phyloP scores from a whole-genome alignment of 2,329 filamentous ascomycete genomes.

The Sporothrix schenckii region DNA sequence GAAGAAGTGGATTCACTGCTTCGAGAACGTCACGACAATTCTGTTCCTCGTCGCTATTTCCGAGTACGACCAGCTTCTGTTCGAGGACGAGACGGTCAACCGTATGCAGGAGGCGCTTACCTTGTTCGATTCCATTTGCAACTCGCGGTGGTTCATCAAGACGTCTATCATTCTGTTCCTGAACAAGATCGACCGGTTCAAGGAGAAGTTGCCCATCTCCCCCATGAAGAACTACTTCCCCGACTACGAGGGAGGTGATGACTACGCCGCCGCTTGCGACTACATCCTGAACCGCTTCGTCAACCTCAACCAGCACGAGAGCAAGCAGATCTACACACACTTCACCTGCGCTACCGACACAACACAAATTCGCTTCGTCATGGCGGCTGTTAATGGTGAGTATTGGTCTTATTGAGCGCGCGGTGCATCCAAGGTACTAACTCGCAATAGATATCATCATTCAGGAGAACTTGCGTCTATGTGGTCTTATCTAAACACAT shows the following conservation, averaged over 20 bases:
- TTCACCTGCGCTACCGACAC: slow-evolving; percentile 99
- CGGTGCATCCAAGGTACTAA: slow-evolving; percentile 47
- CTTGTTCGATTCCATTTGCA: slow-evolving; percentile 84
- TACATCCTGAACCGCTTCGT: slow-evolving; percentile 99
- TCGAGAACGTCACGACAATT: slow-evolving; percentile 96
- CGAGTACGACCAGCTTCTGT: slow-evolving; percentile 93
- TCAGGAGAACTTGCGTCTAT: slow-evolving; percentile 86
- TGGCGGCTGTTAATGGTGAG: slow-evolving; percentile 98
- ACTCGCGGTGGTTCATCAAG: slow-evolving; percentile 88
- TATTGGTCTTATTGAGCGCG: background rate
- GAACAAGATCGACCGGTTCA: slow-evolving; percentile 89
- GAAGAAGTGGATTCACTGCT: slow-evolving; percentile 99
- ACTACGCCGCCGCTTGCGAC: slow-evolving; percentile 94
- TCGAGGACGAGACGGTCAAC: slow-evolving; percentile 95
- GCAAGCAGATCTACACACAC: slow-evolving; percentile 99
- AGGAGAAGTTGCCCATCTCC: slow-evolving; percentile 78
- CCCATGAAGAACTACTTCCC: slow-evolving; percentile 90
- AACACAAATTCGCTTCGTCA: slow-evolving; percentile 98
- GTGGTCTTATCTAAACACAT: slow-evolving; percentile 37
- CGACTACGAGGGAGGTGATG: slow-evolving; percentile 90
- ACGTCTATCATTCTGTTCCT: slow-evolving; percentile 87
- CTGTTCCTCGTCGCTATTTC: slow-evolving; percentile 96
- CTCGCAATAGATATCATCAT: slow-evolving; percentile 87
- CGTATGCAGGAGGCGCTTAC: slow-evolving; percentile 90
- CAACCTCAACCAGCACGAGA: slow-evolving; percentile 97